A percentile compares a stretch with the other conserved stretches of the same genome.
These are phyloP conservation scores for Begonia loranthoides DNA, from an alignment of 306 rosid genomes.

Conservation along the genomic window DNA sequence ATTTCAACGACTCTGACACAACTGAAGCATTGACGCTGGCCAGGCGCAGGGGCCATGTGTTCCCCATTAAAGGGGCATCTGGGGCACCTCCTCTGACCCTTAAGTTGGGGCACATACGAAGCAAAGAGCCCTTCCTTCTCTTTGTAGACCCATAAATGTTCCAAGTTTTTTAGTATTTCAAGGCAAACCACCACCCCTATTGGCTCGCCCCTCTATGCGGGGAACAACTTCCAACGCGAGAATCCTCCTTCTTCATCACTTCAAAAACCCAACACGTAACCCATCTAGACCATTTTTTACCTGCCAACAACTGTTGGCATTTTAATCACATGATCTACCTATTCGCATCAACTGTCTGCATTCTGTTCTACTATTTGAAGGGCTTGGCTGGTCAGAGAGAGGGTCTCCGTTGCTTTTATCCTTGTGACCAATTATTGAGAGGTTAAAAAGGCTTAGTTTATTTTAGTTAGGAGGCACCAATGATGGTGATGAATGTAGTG, in stretches of 20 bases:
- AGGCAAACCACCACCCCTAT: background rate
- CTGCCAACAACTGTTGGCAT: too few species aligned
- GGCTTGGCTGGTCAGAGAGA: background rate
- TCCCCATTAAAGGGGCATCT: conserved; percentile 1
- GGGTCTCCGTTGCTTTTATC: background rate
- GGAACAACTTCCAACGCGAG: background rate
- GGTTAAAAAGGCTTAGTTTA: conserved; percentile 15
- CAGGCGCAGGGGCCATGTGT: background rate
- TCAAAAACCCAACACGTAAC: background rate
- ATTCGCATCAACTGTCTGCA: too few species aligned
- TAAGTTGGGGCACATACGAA: too few species aligned
- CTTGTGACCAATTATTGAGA: conserved; percentile 8
- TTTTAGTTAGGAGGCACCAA: conserved; percentile 23
- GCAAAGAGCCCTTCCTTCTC: too few species aligned
- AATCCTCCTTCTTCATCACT: background rate
- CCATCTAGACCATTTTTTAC: background rate
- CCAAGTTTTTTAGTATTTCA: background rate
- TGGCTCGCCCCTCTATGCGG: conserved; percentile 1
- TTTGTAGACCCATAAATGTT: too few species aligned
- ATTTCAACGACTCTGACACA: too few species aligned
- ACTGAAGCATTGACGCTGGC: too few species aligned
- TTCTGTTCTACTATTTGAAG: background rate
- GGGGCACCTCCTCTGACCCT: background rate
- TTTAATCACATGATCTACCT: background rate
- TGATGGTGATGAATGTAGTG: conserved; percentile 24